A percentile compares a stretch with the other conserved stretches of the same genome.
These are phyloP conservation scores for Scedosporium minutisporum DNA, from an alignment of 2,329 filamentous ascomycete species.

Conservation along the genomic window DNA sequence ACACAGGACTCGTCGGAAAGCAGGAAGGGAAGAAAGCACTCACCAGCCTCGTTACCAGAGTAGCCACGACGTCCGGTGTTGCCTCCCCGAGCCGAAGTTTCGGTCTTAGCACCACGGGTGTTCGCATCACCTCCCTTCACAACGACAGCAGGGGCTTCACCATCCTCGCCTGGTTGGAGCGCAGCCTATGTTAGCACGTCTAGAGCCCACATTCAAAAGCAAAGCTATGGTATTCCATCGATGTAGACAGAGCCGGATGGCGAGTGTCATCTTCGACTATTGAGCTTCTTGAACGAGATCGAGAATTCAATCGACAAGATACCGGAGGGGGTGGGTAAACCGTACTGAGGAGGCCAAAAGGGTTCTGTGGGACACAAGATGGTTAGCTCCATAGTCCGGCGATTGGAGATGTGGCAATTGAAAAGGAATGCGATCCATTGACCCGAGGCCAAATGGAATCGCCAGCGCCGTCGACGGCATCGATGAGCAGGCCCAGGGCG, in stretches of 20 bases:
- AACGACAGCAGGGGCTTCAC: constrained; percentile 57
- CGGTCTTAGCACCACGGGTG: constrained; percentile 69
- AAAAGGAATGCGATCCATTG: neutral
- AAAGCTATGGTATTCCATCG: neutral
- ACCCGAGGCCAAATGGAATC: too few species aligned
- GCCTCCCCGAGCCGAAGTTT: constrained; percentile 48
- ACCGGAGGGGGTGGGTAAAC: constrained; percentile 17
- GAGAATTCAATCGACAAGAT: constrained; percentile 6
- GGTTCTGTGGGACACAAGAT: constrained; percentile 55
- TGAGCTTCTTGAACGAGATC: constrained; percentile 8
- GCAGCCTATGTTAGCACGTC: neutral
- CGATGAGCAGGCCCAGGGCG: too few species aligned
- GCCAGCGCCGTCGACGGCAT: too few species aligned
- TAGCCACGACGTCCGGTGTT: constrained; percentile 43
- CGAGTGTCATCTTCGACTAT: constrained; percentile 4
- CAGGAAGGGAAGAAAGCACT: constrained; percentile 26
- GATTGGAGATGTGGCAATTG: constrained; percentile 13
- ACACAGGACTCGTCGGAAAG: neutral
- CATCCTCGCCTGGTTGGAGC: constrained; percentile 4
- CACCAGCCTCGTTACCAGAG: constrained; percentile 81
- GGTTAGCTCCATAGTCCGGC: constrained; percentile 12
- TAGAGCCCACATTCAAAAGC: neutral
- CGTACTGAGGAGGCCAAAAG: constrained; percentile 96
- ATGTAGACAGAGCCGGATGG: constrained; percentile 1
- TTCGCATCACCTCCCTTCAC: constrained; percentile 84